Evolutionary conservation across 345 rosid species (phyloP).

Genomic region (Hibiscus syriacus): DNA sequence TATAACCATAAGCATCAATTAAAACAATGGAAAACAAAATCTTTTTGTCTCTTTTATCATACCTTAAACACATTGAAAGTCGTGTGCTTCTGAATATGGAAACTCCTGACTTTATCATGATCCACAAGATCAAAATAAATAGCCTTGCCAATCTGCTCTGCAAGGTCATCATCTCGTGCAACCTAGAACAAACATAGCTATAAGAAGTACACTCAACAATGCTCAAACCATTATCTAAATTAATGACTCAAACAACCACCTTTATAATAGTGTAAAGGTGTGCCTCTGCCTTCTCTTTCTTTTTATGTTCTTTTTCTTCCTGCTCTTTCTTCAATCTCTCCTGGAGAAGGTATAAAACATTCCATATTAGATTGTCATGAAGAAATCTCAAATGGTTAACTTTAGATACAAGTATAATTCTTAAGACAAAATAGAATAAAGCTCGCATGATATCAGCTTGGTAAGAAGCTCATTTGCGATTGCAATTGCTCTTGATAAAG

Average conservation of each 20-base stretch:
- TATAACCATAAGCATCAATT: background rate
- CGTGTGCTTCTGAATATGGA: slow-evolving; percentile 78
- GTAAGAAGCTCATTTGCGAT: background rate
- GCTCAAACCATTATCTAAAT: too few relatives aligned
- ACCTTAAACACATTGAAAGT: slow-evolving; percentile 80
- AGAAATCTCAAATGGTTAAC: slow-evolving; percentile 5
- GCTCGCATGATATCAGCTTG: background rate
- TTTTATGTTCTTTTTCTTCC: slow-evolving; percentile 88
- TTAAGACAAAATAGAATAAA: background rate
- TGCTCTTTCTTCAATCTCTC: slow-evolving; percentile 89
- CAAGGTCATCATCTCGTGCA: slow-evolving; percentile 81
- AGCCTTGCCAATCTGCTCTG: slow-evolving; percentile 83
- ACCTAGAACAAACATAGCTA: too few relatives aligned
- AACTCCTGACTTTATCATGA: slow-evolving; percentile 87
- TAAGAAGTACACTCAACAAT: too few relatives aligned
- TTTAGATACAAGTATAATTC: background rate
- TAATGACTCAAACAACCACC: slow-evolving; percentile 32
- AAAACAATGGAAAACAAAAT: background rate
- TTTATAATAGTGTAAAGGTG: slow-evolving; percentile 80
- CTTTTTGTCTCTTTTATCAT: background rate
- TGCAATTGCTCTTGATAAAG: slow-evolving; percentile 4
- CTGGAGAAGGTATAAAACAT: slow-evolving; percentile 29
- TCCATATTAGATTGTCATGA: slow-evolving; percentile 1
- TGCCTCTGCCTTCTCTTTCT: slow-evolving; percentile 84
- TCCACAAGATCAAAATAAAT: slow-evolving; percentile 91